phyloP scores from a whole-genome alignment of 1,284 basidiomycete genomes.

The Malassezia psittaci region DNA sequence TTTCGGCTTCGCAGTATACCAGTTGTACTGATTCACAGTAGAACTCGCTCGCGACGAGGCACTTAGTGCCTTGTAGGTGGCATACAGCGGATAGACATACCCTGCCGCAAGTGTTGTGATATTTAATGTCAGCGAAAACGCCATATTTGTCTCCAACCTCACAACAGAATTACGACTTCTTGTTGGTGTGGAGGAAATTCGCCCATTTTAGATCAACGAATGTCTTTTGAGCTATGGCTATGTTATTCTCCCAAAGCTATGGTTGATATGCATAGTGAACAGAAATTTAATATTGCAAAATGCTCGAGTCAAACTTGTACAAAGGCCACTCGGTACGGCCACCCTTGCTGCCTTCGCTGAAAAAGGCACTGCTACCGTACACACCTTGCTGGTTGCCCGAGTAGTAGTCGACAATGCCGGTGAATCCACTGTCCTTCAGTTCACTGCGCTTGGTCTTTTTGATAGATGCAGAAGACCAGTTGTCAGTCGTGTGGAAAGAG shows the following conservation, averaged over 20 bases:
- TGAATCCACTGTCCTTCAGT: slow-evolving; percentile 33
- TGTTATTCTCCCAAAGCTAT: too few relatives aligned
- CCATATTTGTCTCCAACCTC: neutral
- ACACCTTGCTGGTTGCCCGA: slow-evolving; percentile 25
- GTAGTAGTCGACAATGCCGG: slow-evolving; percentile 34
- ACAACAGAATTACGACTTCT: neutral
- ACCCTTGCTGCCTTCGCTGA: slow-evolving; percentile 34
- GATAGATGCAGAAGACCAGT: slow-evolving; percentile 29
- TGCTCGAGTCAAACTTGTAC: slow-evolving; percentile 19
- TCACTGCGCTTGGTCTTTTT: slow-evolving; percentile 23
- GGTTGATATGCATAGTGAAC: neutral
- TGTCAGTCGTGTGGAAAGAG: slow-evolving; percentile 28
- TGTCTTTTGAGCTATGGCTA: too few relatives aligned
- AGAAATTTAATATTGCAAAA: slow-evolving; percentile 14
- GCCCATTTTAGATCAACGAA: neutral
- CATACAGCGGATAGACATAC: slow-evolving; percentile 17
- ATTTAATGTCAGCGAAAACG: slow-evolving; percentile 1
- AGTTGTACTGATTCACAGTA: neutral
- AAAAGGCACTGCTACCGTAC: slow-evolving; percentile 42
- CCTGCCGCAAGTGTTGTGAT: neutral
- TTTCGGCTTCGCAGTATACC: neutral
- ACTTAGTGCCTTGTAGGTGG: slow-evolving; percentile 11
- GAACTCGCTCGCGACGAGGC: neutral
- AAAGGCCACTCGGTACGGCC: slow-evolving; percentile 29
- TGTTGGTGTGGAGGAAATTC: neutral